Base-by-base conservation (phyloP, 2,329 filamentous ascomycete genomes). In the Arachnomyces sp. region DNA sequence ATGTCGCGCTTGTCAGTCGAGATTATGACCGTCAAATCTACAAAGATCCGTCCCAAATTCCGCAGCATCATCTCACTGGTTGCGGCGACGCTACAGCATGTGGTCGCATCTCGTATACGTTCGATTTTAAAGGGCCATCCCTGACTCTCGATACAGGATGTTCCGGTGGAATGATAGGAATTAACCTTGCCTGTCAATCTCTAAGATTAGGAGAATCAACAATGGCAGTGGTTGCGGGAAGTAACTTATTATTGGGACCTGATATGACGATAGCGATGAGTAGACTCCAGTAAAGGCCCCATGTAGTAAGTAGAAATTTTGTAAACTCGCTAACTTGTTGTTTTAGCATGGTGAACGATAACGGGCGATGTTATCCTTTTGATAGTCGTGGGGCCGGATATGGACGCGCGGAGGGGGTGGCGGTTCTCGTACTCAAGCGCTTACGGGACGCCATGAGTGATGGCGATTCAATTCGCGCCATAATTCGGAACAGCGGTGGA, bases 271-370 rank as follows among this genome's bases (percentile, higher is more conserved):
- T 63, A 7, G 52, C 55, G 3, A 51, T 57, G 40, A 54, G 53
- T 36, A 56, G 59, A 16, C 40, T 56, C 14, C 47, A 68, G 20
- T 25, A 25, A 25, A 5, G 20, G 5, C 9, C 20, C 20, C 20
- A 5, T 25, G 5, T 5, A 5, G 20, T 25, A 25, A 25, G 9
- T 25, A 25, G 9, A 9, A 25, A 25, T 25, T 5, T 25, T n/a
- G n/a, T 25, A 25, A 25, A 25, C 20, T 25, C 9, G 9, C 20
- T 25, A 25, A 25, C 20, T 5, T 25, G 20, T 25, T 9, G 9
- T 25, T n/a, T 9, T 31, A 38, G 36, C 51, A 52, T 76, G 35
- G 66, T 79, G 16, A 73, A 71, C 1, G 67, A 73, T 25, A 25
- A 25, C 9, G 20, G 20, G 5, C 20, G 20, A 25, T 25, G 20